Percentiles rank a stretch among this genome's conserved stretches.
Evolutionary conservation across 805 yeast genomes (phyloP).

Genomic region (Metschnikowia anglica): DNA sequence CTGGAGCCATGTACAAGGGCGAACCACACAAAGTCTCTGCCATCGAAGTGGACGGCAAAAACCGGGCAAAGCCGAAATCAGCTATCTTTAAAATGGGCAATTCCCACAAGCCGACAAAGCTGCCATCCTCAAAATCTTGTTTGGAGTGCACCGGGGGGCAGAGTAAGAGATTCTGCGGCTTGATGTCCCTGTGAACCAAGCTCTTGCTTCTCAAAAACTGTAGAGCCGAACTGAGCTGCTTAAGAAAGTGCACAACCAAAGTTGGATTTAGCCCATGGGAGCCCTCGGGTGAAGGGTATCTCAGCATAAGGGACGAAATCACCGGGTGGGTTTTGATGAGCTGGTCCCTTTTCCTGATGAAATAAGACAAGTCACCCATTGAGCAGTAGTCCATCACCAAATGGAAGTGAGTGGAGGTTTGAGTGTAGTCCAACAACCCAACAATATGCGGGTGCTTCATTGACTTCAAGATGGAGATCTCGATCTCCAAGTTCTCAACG

Average conservation of each 20-base stretch:
- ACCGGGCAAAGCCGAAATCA: conserved; percentile 96
- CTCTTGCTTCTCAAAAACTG: conserved; percentile 78
- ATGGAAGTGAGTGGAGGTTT: conserved; percentile 76
- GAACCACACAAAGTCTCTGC: conserved; percentile 98
- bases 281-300: conserved; percentile 80
- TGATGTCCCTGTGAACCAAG: conserved; percentile 91
- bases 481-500: conserved; percentile 87
- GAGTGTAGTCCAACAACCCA: conserved; percentile 75
- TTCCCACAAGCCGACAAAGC: conserved; percentile 80
- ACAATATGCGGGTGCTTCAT: conserved; percentile 94
- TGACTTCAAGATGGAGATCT: conserved; percentile 82
- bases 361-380: conserved; percentile 86
- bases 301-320: conserved; percentile 67
- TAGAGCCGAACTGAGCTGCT: conserved; percentile 83
- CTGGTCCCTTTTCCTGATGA: conserved; percentile 75
- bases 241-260: conserved; percentile 77
- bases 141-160: conserved; percentile 77
- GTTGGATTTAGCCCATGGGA: conserved; percentile 78
- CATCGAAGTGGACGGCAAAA: conserved; percentile 87
- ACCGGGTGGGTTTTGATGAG: conserved; percentile 74
- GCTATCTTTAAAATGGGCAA: conserved; percentile 91
- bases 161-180: conserved; percentile 84
- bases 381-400: conserved; percentile 96
- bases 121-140: conserved; percentile 52
- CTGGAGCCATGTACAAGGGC: conserved; percentile 98